Base-by-base conservation (phyloP, 2,329 filamentous ascomycete genomes). In the Aspergillus transmontanensis region DNA sequence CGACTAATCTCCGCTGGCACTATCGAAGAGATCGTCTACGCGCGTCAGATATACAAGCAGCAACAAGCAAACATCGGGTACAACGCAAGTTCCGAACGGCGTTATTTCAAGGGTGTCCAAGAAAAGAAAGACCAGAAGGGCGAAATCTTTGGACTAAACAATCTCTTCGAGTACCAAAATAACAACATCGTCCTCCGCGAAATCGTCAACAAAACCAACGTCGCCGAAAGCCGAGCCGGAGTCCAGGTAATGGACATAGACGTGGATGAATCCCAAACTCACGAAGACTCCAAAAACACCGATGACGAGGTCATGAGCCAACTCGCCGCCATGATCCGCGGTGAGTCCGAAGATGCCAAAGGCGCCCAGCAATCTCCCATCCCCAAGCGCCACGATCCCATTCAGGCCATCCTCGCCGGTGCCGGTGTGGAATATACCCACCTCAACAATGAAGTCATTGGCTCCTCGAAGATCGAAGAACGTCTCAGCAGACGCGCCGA, bases 1-100 rank as follows among this genome's bases (percentile, higher is more conserved):
- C 89, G 95, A 4, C 86, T 99, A 1, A 88, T 99, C 21, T 94
- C 91, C 2, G 89, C 92, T 1, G 95, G 95, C 0, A 98, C 95
- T 0, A 93, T 99, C 19, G 95, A 99, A 74, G 95, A 99, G 77
- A 95, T 97, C 59, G 93, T 98, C 9, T 99, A 99, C 72, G 95
- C 94, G 0, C 87, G 95, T 7, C 95, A 99, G 72, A 95, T 99
- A 45, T 99, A 99, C 84, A 99, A 99, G 77, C 95, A 99, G 74
- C 95, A 99, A 73, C 95, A 98, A 79, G 94, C 95, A 30, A 98
- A 97, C 72, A 98, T 99, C 63, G 95, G 92, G 0, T 98, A 99
- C 78, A 96, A 90, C 39, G 95, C 95, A 0, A 96, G 92, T 0
- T 90, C 89, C 6, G 95, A 99, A 77, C 89, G 95, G 4, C 88